These are phyloP conservation scores for Solanum chaucha DNA, from an alignment of 257 asterid genomes.

Conservation along the genomic window DNA sequence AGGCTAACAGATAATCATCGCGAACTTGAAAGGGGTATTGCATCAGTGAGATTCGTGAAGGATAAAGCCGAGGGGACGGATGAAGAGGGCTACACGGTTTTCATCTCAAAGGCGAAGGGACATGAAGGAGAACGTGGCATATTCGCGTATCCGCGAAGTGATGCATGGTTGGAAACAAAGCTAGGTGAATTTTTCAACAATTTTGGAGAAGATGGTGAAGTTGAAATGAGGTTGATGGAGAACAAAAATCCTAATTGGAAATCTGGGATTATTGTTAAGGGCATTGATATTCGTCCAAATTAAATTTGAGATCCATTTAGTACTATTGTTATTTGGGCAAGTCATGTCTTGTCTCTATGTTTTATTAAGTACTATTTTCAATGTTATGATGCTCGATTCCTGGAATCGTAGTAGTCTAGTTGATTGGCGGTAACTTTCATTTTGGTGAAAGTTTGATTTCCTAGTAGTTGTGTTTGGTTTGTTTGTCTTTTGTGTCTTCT, in stretches of 20 bases:
- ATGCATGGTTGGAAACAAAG: not conserved
- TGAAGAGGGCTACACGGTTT: not conserved
- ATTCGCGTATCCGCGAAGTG: not conserved
- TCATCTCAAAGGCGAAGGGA: not conserved
- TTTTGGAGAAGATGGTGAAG: not conserved
- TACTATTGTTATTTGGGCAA: not conserved
- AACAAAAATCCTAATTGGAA: not conserved
- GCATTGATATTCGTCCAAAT: not conserved
- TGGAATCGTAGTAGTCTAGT: too few species aligned
- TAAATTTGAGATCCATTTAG: not conserved
- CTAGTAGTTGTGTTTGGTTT: not conserved
- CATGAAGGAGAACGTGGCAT: not conserved
- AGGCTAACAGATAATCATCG: not conserved
- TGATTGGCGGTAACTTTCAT: not conserved
- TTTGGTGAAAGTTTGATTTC: not conserved
- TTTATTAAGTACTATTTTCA: not conserved
- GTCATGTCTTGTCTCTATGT: not conserved
- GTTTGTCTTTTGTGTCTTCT: not conserved
- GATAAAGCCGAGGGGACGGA: not conserved
- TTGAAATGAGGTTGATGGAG: not conserved
- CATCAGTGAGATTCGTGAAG: not conserved
- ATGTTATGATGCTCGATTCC: not conserved
- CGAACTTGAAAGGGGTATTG: not conserved
- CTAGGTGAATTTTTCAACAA: not conserved
- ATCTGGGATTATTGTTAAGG: not conserved